Conservation (phyloP, 768 basidiomycete genomes). For the Dictyophora rubrovolvata region DNA sequence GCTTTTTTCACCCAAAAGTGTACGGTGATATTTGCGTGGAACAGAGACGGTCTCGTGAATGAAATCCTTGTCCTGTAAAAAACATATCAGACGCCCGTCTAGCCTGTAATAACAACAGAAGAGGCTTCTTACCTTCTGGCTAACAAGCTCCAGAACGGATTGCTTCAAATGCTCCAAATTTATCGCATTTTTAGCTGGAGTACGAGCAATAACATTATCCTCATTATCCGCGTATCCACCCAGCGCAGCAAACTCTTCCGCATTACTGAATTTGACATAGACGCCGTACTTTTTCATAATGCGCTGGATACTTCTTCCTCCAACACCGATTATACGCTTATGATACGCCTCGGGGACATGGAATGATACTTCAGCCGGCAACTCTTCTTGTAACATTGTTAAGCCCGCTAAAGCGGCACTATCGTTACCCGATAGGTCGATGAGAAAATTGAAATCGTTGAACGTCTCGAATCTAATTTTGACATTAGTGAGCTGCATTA, state of each 20-base stretch:
- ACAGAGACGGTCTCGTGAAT: constrained; percentile 89
- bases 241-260: constrained; percentile 89
- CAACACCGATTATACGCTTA: constrained; percentile 98
- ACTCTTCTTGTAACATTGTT: constrained; percentile 85
- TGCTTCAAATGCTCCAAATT: constrained; percentile 92
- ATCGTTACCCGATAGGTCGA: constrained; percentile 82
- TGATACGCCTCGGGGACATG: constrained; percentile 97
- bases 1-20: constrained; percentile 87
- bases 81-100: neutral
- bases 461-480: constrained; percentile 99
- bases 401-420: constrained; percentile 80
- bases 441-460: constrained; percentile 91
- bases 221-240: constrained; percentile 96
- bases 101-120: constrained; percentile 6
- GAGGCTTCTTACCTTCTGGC: constrained; percentile 66
- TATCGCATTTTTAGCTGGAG: constrained; percentile 93
- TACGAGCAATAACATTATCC: constrained; percentile 97
- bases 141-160: constrained; percentile 95
- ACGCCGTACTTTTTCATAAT: constrained; percentile 99
- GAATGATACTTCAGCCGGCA: constrained; percentile 98
- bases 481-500: constrained; percentile 94
- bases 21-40: constrained; percentile 91
- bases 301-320: constrained; percentile 93
- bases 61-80: constrained; percentile 84
- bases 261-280: constrained; percentile 98